These are phyloP conservation scores for Aegle marmelos DNA, from an alignment of 345 rosid species.

Conservation along the genomic window DNA sequence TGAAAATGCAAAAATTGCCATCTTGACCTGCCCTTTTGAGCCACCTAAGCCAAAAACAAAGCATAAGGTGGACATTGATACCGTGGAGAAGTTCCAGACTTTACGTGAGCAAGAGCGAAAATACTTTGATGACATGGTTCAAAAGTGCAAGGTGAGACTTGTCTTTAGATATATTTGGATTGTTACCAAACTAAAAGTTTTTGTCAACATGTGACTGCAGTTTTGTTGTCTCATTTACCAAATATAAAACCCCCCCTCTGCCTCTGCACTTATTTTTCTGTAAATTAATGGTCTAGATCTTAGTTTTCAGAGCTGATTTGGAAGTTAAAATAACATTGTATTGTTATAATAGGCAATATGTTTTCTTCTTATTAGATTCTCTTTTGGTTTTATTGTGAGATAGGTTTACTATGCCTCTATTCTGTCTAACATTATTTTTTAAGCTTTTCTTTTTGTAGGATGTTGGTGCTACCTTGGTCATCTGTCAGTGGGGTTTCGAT, in stretches of 20 bases:
- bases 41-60: slow-evolving; percentile 99
- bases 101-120: slow-evolving; percentile 86
- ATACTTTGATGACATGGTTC: slow-evolving; percentile 96
- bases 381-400: neutral
- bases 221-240: neutral
- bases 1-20: slow-evolving; percentile 93
- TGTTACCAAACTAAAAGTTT: neutral
- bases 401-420: neutral
- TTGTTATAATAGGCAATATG: neutral
- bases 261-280: neutral
- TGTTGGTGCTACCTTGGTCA: slow-evolving; percentile 93
- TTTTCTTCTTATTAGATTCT: neutral
- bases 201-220: neutral
- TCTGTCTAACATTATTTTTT: neutral
- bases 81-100: slow-evolving; percentile 91
- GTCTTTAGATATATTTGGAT: neutral
- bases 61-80: slow-evolving; percentile 98
- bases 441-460: slow-evolving; percentile 47
- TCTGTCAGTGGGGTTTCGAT: slow-evolving; percentile 99
- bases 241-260: neutral
- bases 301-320: neutral
- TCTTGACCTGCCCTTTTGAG: slow-evolving; percentile 96
- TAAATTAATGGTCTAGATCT: neutral
- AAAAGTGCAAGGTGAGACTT: slow-evolving; percentile 73
- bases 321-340: neutral